Evolutionary conservation across 208 protist species (phyloP).

Genomic region (Endotrypanum monterogeii): DNA sequence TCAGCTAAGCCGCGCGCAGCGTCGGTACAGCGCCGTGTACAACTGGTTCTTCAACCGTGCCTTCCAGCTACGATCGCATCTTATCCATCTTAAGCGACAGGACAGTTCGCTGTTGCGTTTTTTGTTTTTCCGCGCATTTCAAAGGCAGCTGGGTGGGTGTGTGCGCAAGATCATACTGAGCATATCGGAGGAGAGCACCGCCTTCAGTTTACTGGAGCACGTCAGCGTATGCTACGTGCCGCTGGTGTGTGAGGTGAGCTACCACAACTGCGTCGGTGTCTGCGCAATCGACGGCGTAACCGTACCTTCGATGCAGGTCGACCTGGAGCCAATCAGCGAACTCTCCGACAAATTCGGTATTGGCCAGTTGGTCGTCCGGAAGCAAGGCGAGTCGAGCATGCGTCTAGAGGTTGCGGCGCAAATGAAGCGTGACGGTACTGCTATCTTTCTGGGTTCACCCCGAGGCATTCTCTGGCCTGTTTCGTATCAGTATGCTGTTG

Average conservation of each 20-base stretch:
- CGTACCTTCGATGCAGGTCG: slow-evolving; percentile 51
- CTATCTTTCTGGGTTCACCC: slow-evolving; percentile 65
- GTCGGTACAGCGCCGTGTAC: slow-evolving; percentile 62
- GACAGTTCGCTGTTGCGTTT: slow-evolving; percentile 77
- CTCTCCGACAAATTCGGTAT: slow-evolving; percentile 59
- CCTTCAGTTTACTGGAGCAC: slow-evolving; percentile 74
- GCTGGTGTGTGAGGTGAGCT: slow-evolving; percentile 81
- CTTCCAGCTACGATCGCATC: slow-evolving; percentile 72
- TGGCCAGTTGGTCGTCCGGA: slow-evolving; percentile 49
- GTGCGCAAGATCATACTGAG: slow-evolving; percentile 74
- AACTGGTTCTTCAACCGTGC: slow-evolving; percentile 70
- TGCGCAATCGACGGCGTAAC: slow-evolving; percentile 76
- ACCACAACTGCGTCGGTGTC: slow-evolving; percentile 68
- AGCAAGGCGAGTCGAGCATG: slow-evolving; percentile 28
- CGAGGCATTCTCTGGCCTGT: slow-evolving; percentile 82
- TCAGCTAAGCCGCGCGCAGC: slow-evolving; percentile 63
- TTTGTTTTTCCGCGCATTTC: slow-evolving; percentile 76
- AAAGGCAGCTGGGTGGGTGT: slow-evolving; percentile 67
- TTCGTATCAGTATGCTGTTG: slow-evolving; percentile 70
- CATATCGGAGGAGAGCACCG: slow-evolving; percentile 70
- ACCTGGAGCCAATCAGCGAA: slow-evolving; percentile 44
- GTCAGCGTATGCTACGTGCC: slow-evolving; percentile 85
- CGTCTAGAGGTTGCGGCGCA: slow-evolving; percentile 65
- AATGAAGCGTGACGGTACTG: slow-evolving; percentile 63
- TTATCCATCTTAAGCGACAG: slow-evolving; percentile 74